Evolutionary conservation across 352 stramenopile species (phyloP), one percentile per base, ranked within the genome.

Genomic region (Globisporangium ultimum): DNA sequence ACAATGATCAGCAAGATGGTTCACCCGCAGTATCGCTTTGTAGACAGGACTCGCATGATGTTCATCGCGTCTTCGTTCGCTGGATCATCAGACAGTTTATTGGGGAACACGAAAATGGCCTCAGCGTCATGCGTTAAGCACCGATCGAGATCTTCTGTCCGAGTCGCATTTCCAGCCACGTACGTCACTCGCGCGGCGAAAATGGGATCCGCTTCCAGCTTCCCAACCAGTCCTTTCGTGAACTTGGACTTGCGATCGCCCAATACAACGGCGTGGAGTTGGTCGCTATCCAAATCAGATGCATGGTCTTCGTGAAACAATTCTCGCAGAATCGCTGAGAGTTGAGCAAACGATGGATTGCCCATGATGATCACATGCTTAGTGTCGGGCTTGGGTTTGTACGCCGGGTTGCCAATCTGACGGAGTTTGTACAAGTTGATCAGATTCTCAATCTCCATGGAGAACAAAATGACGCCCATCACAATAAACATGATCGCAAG

Each of bases 401-500:
- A 95, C 2, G 85, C 74, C 7, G 85, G 81, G 48, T 95, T 95
- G 17, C 85, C 85, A 60, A 92, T 86, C 57, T 91, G 79, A 2
- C 79, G 74, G 43, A 89, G 76, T 42, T 88, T 84, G 70, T 93
- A 93, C 51, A 96, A 57, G n/a, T 72, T 85, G 53, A 94, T 87
- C 14, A 96, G 66, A 60, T 92, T 93, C 49, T 94, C 84, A 41
- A 93, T 93, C 68, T 96, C 84, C 72, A 91, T 90, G 0, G 86
- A 93, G 41, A 96, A 93, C 51, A 95, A 61, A 54, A 95, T 85
- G 48, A 96, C 77, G 42, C 85, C 84, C 66, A 93, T 89, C 52
- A 93, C 73, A 58, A 96, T 95, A 58, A 96, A 94, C 69, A 92
- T 86, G 67, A 96, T 94, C 12, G 78, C 83, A 32, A 95, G 74